Conservation (phyloP, 1,139 yeast genomes). For the Diutina catenulata region DNA sequence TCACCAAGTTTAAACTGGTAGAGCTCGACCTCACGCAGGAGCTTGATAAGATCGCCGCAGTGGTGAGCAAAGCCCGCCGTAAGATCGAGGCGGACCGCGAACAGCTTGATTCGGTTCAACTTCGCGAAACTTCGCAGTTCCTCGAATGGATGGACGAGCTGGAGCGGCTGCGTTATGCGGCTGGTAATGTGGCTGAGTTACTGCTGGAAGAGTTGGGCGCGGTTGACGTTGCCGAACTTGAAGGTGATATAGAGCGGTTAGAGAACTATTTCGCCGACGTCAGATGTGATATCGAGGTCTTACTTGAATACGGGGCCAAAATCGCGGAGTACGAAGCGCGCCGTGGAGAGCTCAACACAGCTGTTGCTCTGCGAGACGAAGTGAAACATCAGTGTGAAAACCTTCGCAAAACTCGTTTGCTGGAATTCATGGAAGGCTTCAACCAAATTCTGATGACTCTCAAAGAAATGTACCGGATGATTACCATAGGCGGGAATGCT, state of each 20-base stretch:
- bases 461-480: slow-evolving; percentile 97
- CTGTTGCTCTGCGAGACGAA: slow-evolving; percentile 57
- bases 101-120: slow-evolving; percentile 27
- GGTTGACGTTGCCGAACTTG: slow-evolving; percentile 39
- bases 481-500: slow-evolving; percentile 99
- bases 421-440: slow-evolving; percentile 92
- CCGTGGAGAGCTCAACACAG: slow-evolving; percentile 51
- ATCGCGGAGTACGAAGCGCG: slow-evolving; percentile 53
- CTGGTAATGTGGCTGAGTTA: slow-evolving; percentile 27
- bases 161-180: slow-evolving; percentile 23
- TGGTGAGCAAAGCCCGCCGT: slow-evolving; percentile 29
- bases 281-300: slow-evolving; percentile 59
- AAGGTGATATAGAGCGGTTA: slow-evolving; percentile 40
- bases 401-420: slow-evolving; percentile 60
- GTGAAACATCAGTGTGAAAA: slow-evolving; percentile 56
- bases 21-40: slow-evolving; percentile 60
- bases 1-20: slow-evolving; percentile 51
- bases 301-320: slow-evolving; percentile 67
- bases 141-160: slow-evolving; percentile 38
- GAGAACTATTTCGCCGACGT: slow-evolving; percentile 48
- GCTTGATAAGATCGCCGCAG: slow-evolving; percentile 43
- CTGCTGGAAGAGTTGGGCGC: slow-evolving; percentile 41
- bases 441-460: slow-evolving; percentile 74
- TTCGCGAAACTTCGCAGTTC: slow-evolving; percentile 42
- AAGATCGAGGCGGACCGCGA: slow-evolving; percentile 25